Base-by-base conservation (phyloP, 2,329 filamentous ascomycete species). In the Aaosphaeria pasadenensis region DNA sequence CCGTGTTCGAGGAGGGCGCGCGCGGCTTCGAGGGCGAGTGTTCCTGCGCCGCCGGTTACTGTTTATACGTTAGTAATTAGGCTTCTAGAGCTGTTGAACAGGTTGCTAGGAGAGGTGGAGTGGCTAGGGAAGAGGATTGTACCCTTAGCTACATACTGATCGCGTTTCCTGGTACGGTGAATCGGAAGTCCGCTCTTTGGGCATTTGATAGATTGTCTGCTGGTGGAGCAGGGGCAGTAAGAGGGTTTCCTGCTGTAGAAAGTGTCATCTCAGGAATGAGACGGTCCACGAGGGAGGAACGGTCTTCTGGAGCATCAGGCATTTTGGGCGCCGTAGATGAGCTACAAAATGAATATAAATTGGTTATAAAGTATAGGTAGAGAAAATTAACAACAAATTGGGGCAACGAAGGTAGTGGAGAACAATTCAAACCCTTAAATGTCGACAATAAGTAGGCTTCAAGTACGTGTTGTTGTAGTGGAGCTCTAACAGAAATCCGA, bases 1-100 rank as follows among this genome's bases (percentile, higher is more conserved):
- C 86, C 86, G 59, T 89, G 86, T 66, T 89, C 84, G 35, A 89
- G 82, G 17, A 89, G 76, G 1, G 85, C 85, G 41, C 77, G 71
- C 1, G 79, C 79, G 30, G 79, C 77, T 47, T 76, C 74, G 6
- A 85, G 73, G 5, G 82, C 85, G 0, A 88, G 72, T 7, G 79
- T 83, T 4, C 86, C 86, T 11, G 83, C 79, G 31, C 85, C 86
- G 13, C 86, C 86, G 0, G 86, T 87, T 9, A 88, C 77, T 77
- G 40, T 35, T 38, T 17, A 7, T 31, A 28, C 43, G 39, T 49
- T 30, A 45, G 33, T 29, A 43, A 29, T 28, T 45, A 7, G 44
- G 29, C 13, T 17, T 45, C 24, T 28, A 17, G 28, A 7, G 7
- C 40, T 32, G 36, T 7, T 29, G 6, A 7, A 31, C n/a, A 5